Percentiles rank a stretch among this genome's conserved stretches.
Conservation (phyloP, 176 grass and related monocot species). For the Hyparrhenia diplandra region DNA sequence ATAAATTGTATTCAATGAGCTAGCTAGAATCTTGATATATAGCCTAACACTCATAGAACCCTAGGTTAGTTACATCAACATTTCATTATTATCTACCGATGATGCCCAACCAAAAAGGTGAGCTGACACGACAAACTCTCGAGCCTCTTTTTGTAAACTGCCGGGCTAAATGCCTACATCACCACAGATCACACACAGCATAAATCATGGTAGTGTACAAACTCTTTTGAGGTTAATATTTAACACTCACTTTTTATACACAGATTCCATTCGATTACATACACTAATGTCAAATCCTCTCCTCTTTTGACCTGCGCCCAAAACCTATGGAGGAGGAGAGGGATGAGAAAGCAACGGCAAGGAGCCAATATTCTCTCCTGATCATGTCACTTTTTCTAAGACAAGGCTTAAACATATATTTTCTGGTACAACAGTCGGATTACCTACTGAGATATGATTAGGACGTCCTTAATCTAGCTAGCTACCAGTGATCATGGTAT, state of each 20-base stretch:
- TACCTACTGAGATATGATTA: not conserved
- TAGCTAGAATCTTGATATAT: too few relatives aligned
- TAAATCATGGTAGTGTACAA: not conserved
- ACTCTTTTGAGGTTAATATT: not conserved
- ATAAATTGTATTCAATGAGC: not conserved
- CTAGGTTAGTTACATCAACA: too few relatives aligned
- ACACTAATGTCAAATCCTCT: not conserved
- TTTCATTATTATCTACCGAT: too few relatives aligned
- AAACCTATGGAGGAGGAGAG: not conserved
- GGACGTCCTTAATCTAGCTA: not conserved
- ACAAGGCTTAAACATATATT: not conserved
- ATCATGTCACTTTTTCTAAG: not conserved
- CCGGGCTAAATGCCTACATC: too few relatives aligned
- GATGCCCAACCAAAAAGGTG: too few relatives aligned
- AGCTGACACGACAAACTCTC: too few relatives aligned
- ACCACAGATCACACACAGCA: not conserved
- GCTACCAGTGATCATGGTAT: not conserved
- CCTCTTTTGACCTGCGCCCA: not conserved
- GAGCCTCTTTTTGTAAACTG: not conserved
- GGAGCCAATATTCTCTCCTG: slow-evolving; percentile 6
- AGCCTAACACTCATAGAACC: too few relatives aligned
- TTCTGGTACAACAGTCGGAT: not conserved
- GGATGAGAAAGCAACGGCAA: slow-evolving; percentile 32
- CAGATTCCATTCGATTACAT: not conserved
- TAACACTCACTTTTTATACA: not conserved